Conservation (phyloP, 2,329 filamentous ascomycete species). For the Sporothrix phasma region DNA sequence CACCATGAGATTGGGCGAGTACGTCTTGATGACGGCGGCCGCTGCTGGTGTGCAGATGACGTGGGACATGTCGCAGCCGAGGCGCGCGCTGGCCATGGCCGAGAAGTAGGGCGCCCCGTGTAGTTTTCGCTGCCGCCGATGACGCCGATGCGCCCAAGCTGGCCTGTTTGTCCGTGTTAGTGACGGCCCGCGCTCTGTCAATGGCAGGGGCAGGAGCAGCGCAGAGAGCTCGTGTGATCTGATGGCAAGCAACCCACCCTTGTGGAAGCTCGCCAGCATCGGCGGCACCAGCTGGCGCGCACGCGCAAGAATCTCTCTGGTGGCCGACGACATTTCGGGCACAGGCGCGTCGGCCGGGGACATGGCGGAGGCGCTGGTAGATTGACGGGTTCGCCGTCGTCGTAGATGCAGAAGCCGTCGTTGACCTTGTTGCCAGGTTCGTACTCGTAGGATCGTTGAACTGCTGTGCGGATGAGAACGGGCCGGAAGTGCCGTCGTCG, state of each 20-base stretch:
- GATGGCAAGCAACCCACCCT: conserved; percentile 59
- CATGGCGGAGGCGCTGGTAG: neutral
- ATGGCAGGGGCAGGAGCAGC: too few relatives aligned
- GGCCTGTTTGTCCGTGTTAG: conserved; percentile 45
- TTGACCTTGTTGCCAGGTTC: too few relatives aligned
- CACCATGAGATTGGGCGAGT: conserved; percentile 97
- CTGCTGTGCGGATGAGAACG: too few relatives aligned
- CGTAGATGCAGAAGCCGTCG: neutral
- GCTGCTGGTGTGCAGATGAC: conserved; percentile 91
- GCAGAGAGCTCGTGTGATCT: too few relatives aligned
- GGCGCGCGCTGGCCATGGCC: conserved; percentile 84
- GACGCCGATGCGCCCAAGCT: conserved; percentile 83
- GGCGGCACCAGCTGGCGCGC: conserved; percentile 87
- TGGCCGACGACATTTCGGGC: conserved; percentile 53
- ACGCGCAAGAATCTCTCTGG: conserved; percentile 66
- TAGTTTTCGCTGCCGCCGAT: conserved; percentile 95
- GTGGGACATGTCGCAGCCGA: conserved; percentile 89
- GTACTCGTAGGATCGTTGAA: too few relatives aligned
- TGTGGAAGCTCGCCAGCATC: conserved; percentile 92
- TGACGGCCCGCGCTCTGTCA: too few relatives aligned
- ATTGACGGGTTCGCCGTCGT: too few relatives aligned
- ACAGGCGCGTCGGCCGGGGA: neutral
- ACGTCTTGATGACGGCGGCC: conserved; percentile 85
- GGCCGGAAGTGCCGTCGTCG: too few relatives aligned
- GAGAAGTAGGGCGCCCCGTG: conserved; percentile 98